phyloP scores from a whole-genome alignment of 164 flowering plant genomes.

The Aristolochia contorta region DNA sequence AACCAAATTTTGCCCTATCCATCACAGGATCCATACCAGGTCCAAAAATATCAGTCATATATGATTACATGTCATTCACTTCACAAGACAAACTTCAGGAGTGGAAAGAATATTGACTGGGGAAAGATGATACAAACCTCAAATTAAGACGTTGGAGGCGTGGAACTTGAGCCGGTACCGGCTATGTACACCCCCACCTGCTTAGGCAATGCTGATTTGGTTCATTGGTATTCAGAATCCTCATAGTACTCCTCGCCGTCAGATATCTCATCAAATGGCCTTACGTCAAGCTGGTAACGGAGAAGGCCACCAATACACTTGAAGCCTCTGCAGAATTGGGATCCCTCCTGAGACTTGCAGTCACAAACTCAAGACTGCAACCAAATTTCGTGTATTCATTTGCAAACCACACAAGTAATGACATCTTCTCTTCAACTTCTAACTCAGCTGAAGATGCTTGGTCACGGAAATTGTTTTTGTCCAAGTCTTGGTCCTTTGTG shows the following conservation, averaged over 20 bases:
- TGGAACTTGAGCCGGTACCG: too few species aligned
- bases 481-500: constrained; percentile 3
- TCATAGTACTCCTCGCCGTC: constrained; percentile 5
- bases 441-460: constrained; percentile 1
- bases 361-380: constrained; percentile 7
- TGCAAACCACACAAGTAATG: constrained; percentile 7
- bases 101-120: too few species aligned
- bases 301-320: constrained; percentile 8
- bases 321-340: constrained; percentile 9
- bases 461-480: constrained; percentile 6
- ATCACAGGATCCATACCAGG: too few species aligned
- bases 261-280: constrained; percentile 9
- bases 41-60: too few species aligned
- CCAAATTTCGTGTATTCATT: constrained; percentile 6
- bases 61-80: too few species aligned
- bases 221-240: constrained; percentile 7
- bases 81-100: too few species aligned
- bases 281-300: constrained; percentile 9
- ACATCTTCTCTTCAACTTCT: constrained; percentile 8
- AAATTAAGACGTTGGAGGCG: too few species aligned
- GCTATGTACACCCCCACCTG: too few species aligned
- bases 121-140: too few species aligned
- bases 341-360: constrained; percentile 8
- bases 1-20: too few species aligned
- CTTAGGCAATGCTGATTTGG: neutral